A percentile compares a stretch with the other conserved stretches of the same genome.
Conservation (phyloP, 495 filamentous ascomycete genomes). For the Penicillium soppii region DNA sequence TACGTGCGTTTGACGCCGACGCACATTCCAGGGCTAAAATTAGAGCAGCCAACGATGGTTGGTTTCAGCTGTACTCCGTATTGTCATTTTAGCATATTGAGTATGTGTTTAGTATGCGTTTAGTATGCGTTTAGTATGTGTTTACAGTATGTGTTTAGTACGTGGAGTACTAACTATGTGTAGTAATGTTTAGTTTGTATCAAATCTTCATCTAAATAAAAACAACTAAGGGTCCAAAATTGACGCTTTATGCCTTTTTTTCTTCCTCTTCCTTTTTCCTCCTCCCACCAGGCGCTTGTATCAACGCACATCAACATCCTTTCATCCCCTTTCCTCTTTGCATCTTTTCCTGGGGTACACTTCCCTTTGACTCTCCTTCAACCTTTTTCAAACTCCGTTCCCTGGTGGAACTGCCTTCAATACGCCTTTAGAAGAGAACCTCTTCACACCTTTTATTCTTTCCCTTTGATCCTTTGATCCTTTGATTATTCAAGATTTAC, state of each 20-base stretch:
- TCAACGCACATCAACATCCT: neutral
- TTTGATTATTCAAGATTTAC: too few relatives aligned
- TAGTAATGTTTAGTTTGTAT: too few relatives aligned
- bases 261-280: constrained; percentile 19
- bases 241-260: constrained; percentile 23
- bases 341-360: too few relatives aligned
- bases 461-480: neutral
- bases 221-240: constrained; percentile 29
- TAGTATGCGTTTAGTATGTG: too few relatives aligned
- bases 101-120: too few relatives aligned
- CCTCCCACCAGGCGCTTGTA: constrained; percentile 7
- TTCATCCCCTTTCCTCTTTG: constrained; percentile 15
- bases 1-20: constrained; percentile 39
- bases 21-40: constrained; percentile 41
- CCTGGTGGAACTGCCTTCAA: constrained; percentile 48
- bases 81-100: too few relatives aligned
- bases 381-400: constrained; percentile 25
- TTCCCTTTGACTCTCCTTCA: constrained; percentile 21
- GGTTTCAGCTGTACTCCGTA: too few relatives aligned
- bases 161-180: too few relatives aligned
- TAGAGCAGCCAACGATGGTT: constrained; percentile 34
- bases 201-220: constrained; percentile 28
- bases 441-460: neutral
- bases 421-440: too few relatives aligned
- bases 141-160: too few relatives aligned